Base-by-base conservation (phyloP, 768 basidiomycete species). In the Collybiopsis confluens region DNA sequence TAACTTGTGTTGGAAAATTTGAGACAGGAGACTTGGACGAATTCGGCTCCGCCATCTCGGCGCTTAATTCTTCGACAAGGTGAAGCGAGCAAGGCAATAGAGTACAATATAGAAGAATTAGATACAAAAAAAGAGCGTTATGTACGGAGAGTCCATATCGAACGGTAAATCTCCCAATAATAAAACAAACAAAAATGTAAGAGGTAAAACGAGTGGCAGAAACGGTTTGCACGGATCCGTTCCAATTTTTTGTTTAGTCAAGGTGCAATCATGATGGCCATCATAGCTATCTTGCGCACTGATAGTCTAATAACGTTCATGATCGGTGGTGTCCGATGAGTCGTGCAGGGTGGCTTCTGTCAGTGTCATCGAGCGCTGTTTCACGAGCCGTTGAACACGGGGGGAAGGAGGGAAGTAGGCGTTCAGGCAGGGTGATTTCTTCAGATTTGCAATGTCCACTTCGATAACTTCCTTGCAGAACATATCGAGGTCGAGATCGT, bases 401-500 rank as follows among this genome's bases (percentile, higher is more conserved):
- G 48, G 55, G n/a, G 28, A 20, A 43, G 51, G 27, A 4, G 44
- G 52, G 20, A 65, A 43, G 24, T 55, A 59, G 13, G 65, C 68
- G 59, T 75, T 70, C 50, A 62, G 52, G 54, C 65, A 64, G 15
- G 68, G 62, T 33, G 62, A 69, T 38, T 59, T 56, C 59, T 66
- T 65, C 38, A 76, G 62, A 9, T 65, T 66, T 41, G 68, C 68
- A 37, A 75, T 59, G 55, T 77, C 74, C 23, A 62, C 63, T 45
- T 66, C 65, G 24, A 76, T 60, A 48, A 77, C 65, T 33, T 72
- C 67, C 26, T 57, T 58, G 54, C 68, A 72, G 61, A 74, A 73
- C 56, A 74, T 61, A 59, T 75, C 75, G 23, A 77, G 65, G 49
- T 77, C 75, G 43, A 76, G 67, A 56, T 76, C 74, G 54, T 74